Percentiles rank a stretch among this genome's conserved stretches.
Conservation (phyloP, 768 basidiomycete genomes). For the Naganishia kalamii region DNA sequence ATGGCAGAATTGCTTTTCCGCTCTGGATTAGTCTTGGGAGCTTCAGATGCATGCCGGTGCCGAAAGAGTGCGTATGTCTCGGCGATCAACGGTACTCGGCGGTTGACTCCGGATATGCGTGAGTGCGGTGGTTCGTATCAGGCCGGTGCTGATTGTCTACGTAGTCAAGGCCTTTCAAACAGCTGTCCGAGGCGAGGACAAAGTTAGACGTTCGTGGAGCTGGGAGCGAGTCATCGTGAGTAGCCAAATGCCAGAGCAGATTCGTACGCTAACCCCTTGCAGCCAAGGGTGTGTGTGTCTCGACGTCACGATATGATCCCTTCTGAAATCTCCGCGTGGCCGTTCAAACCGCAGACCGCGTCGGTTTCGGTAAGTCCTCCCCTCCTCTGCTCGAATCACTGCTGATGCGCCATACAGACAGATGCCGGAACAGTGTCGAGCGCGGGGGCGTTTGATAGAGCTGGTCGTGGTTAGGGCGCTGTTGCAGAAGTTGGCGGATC, state of each 20-base stretch:
- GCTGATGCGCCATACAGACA: constrained; percentile 30
- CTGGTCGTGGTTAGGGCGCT: constrained; percentile 43
- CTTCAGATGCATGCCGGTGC: too few species aligned
- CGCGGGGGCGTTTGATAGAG: constrained; percentile 41
- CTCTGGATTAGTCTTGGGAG: too few species aligned
- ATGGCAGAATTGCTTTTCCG: too few species aligned
- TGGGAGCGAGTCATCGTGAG: constrained; percentile 49
- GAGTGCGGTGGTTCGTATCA: constrained; percentile 16
- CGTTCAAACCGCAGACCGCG: constrained; percentile 48
- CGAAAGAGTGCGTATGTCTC: too few species aligned
- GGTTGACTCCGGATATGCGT: constrained; percentile 50
- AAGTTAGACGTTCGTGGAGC: constrained; percentile 51
- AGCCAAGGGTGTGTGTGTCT: constrained; percentile 44
- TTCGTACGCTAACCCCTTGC: neutral
- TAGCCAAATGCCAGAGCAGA: constrained; percentile 18
- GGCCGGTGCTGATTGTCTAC: neutral
- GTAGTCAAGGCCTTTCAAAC: constrained; percentile 49
- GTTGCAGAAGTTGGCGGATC: constrained; percentile 46
- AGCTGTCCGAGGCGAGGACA: constrained; percentile 50
- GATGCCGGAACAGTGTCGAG: constrained; percentile 48
- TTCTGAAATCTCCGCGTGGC: constrained; percentile 24
- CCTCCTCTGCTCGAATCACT: neutral
- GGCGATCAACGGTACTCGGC: too few species aligned
- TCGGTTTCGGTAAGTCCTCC: constrained; percentile 47
- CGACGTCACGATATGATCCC: neutral